Percentiles rank a stretch among this genome's conserved stretches.
phyloP scores from a whole-genome alignment of 768 basidiomycete species.

The Tulasnella sp. region DNA sequence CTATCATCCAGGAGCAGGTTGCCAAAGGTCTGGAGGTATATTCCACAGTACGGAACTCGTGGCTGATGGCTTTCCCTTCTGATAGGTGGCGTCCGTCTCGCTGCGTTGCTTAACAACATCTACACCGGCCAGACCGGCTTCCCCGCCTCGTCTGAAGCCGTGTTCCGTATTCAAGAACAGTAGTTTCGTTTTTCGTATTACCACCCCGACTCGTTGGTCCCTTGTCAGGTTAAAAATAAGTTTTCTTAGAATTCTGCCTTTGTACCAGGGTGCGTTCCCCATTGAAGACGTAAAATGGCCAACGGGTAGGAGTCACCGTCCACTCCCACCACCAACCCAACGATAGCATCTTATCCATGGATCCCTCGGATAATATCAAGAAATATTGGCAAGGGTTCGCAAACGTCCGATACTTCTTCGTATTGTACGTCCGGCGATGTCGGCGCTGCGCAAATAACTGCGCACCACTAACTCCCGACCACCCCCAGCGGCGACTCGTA shows the following conservation, averaged over 20 bases:
- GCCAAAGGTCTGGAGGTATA: slow-evolving; percentile 4
- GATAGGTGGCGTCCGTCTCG: slow-evolving; percentile 4
- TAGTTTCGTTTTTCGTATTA: no score
- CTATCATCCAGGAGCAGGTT: slow-evolving; percentile 15
- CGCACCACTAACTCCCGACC: neutral
- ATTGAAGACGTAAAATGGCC: no score
- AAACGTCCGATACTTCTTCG: slow-evolving; percentile 34
- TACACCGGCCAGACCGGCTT: neutral
- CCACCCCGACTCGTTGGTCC: no score
- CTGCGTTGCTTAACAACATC: slow-evolving; percentile 7
- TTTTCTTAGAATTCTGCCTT: no score
- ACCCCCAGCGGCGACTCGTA: slow-evolving; percentile 47
- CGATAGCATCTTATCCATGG: neutral
- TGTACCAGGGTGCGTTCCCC: no score
- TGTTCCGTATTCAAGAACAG: no score
- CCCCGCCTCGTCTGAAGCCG: no score
- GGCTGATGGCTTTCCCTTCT: neutral
- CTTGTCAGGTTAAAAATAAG: no score
- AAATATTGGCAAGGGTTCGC: slow-evolving; percentile 35
- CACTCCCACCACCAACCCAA: no score
- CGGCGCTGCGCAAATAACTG: neutral
- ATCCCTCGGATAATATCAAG: neutral
- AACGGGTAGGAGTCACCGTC: no score
- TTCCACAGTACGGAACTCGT: neutral
- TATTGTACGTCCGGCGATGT: slow-evolving; percentile 35